A percentile compares a stretch with the other conserved stretches of the same genome.
Conservation (phyloP, 2,329 filamentous ascomycete genomes). For the Alternaria novae-zelandiae region DNA sequence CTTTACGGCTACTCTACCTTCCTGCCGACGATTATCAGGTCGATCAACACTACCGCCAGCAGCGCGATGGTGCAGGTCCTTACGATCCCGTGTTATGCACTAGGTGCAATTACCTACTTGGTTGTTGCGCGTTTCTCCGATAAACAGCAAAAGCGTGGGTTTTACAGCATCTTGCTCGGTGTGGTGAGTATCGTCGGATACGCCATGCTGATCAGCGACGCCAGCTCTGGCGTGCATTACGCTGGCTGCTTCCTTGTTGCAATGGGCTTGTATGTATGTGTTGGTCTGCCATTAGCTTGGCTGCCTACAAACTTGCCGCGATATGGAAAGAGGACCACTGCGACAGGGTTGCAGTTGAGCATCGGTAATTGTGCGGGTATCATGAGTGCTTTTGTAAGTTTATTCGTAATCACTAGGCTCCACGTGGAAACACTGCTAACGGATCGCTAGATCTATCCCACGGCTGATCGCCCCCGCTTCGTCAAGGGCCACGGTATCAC, state of each 20-base stretch:
- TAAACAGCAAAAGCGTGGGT: slow-evolving; percentile 67
- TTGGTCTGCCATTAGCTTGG: slow-evolving; percentile 64
- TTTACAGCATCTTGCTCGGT: slow-evolving; percentile 70
- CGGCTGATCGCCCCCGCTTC: slow-evolving; percentile 54
- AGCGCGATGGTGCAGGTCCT: slow-evolving; percentile 73
- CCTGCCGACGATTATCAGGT: slow-evolving; percentile 77
- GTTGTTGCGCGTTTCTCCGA: slow-evolving; percentile 71
- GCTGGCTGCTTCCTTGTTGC: slow-evolving; percentile 80
- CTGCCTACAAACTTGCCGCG: slow-evolving; percentile 72
- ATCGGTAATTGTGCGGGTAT: slow-evolving; percentile 75
- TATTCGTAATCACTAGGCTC: background rate
- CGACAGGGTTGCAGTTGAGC: slow-evolving; percentile 73
- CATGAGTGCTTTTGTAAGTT: slow-evolving; percentile 71
- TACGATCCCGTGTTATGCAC: slow-evolving; percentile 78
- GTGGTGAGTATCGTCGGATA: slow-evolving; percentile 71
- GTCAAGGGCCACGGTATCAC: slow-evolving; percentile 60
- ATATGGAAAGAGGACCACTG: slow-evolving; percentile 77
- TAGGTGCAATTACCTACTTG: slow-evolving; percentile 75
- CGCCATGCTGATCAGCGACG: slow-evolving; percentile 68
- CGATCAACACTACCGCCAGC: slow-evolving; percentile 67
- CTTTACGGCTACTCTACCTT: slow-evolving; percentile 81
- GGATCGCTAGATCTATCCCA: slow-evolving; percentile 53
- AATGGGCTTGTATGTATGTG: slow-evolving; percentile 69
- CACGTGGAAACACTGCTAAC: slow-evolving; percentile 8
- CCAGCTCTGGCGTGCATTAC: slow-evolving; percentile 69